Base-by-base conservation (phyloP, 441 rosid species). In the Dalechampia spathulata region DNA sequence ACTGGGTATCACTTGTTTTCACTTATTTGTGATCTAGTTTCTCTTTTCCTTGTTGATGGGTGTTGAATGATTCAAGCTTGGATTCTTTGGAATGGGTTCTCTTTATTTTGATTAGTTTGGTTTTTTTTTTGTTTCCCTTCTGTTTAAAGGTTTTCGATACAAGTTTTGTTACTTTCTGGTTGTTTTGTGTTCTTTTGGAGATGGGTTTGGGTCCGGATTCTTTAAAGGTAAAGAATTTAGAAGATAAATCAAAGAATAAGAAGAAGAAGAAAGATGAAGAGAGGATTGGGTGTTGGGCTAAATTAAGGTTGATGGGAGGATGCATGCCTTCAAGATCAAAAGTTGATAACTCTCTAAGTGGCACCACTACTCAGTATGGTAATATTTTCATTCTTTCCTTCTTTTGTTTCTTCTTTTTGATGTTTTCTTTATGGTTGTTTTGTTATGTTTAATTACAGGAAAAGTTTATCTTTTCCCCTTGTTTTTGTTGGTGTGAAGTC, bases 281-380 rank as follows among this genome's bases (percentile, higher is more conserved):
- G 71, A 43, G 79, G 72, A 59, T 68, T 67, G 92, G 98, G 7
- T 88, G 88, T 65, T 88, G 96, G 89, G 64, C 73, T 67, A 82
- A 69, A 64, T 66, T 91, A 49, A 77, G 77, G 66, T 72, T 73
- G 51, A 59, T 84, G 60, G 79, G 73, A 49, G 65, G 89, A 36
- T 91, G 98, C 77, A 78, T 88, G 82, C 78, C 93, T 72, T 83
- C 92, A 55, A 91, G 95, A 79, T 91, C 98, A 76, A 91, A 83
- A 67, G 96, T 91, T 66, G 93, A 91, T 71, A 82, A 71, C 74
- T 83, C 98, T 45, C 39, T 78, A 62, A 86, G 92, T 74, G 87
- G 95, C 48, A 68, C 75, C 49, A 72, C 78, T 61, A 54, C 81
- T 55, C 75, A 72, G 52, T 69, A 73, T 70, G 86, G 87, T 81